Conservation (phyloP, 2,329 filamentous ascomycete genomes). For the Sporothrix curviconia region DNA sequence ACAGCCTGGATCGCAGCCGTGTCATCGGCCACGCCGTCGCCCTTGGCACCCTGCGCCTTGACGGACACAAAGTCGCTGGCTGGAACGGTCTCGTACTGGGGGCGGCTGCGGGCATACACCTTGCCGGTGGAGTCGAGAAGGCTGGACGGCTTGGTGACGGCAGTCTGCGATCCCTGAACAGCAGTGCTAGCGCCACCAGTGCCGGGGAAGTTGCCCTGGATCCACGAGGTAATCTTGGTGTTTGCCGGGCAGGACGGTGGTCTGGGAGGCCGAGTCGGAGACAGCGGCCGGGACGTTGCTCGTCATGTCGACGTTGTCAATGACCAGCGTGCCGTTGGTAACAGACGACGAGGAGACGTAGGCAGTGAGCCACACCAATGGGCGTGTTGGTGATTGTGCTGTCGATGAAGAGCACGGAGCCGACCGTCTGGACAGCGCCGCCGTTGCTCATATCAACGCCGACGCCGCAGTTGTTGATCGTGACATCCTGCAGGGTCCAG, state of each 20-base stretch:
- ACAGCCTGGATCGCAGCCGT: slow-evolving; percentile 75
- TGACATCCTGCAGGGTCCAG: slow-evolving; percentile 71
- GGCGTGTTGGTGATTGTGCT: slow-evolving; percentile 69
- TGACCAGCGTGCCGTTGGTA: slow-evolving; percentile 73
- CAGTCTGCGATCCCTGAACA: slow-evolving; percentile 53
- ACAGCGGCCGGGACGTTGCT: slow-evolving; percentile 62
- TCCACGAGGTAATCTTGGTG: slow-evolving; percentile 62
- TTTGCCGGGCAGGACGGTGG: slow-evolving; percentile 63
- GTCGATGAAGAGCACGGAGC: slow-evolving; percentile 78
- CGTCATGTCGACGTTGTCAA: slow-evolving; percentile 85
- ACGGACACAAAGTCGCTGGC: slow-evolving; percentile 72
- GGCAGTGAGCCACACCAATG: slow-evolving; percentile 68
- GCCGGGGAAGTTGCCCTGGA: slow-evolving; percentile 63
- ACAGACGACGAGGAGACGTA: slow-evolving; percentile 52
- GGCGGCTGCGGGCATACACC: slow-evolving; percentile 79
- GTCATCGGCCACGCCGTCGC: slow-evolving; percentile 83
- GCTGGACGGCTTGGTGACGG: slow-evolving; percentile 55
- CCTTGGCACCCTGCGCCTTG: slow-evolving; percentile 75
- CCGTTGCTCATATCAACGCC: slow-evolving; percentile 73
- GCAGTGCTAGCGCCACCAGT: slow-evolving; percentile 35
- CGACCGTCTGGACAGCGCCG: slow-evolving; percentile 62
- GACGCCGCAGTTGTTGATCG: slow-evolving; percentile 66
- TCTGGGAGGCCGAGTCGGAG: slow-evolving; percentile 46
- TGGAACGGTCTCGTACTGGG: slow-evolving; percentile 69
- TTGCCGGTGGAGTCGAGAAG: slow-evolving; percentile 60